phyloP scores from a whole-genome alignment of 768 basidiomycete genomes.

The Tricholoma bakamatsutake region DNA sequence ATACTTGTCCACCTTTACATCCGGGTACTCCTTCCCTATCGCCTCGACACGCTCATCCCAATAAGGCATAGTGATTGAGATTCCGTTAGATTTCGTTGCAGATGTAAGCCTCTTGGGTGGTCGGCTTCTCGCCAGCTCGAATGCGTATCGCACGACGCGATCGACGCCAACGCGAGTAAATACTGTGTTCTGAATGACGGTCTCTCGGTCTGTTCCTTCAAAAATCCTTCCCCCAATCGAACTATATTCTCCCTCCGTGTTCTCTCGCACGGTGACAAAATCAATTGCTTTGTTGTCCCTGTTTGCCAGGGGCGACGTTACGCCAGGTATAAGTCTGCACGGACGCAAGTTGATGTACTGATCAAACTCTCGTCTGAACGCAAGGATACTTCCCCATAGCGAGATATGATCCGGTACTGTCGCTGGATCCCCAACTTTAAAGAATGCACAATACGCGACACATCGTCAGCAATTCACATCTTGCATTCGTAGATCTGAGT shows the following conservation, averaged over 20 bases:
- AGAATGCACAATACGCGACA: no score
- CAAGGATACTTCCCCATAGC: constrained; percentile 44
- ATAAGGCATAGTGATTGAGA: constrained; percentile 42
- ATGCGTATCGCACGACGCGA: constrained; percentile 46
- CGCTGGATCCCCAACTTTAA: constrained; percentile 39
- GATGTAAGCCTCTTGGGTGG: constrained; percentile 46
- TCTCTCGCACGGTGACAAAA: constrained; percentile 51
- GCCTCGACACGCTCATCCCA: constrained; percentile 43
- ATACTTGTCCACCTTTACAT: constrained; percentile 41
- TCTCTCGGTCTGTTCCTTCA: constrained; percentile 33
- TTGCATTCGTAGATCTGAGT: no score
- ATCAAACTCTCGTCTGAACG: constrained; percentile 47
- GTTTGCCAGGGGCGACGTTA: constrained; percentile 40
- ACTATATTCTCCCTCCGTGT: constrained; percentile 54
- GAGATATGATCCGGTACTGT: constrained; percentile 52
- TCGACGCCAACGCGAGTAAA: constrained; percentile 46
- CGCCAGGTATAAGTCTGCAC: constrained; percentile 42
- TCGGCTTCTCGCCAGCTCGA: constrained; percentile 42
- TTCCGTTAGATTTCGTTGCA: constrained; percentile 49
- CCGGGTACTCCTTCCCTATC: constrained; percentile 46
- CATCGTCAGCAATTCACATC: no score
- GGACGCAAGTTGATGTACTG: constrained; percentile 48
- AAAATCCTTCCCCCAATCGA: constrained; percentile 40
- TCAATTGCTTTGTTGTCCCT: constrained; percentile 37
- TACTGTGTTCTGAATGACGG: constrained; percentile 39